Percentiles rank a stretch among this genome's conserved stretches.
Evolutionary conservation across 352 stramenopile genomes (phyloP).

Genomic region (Paralagenidium karlingii): DNA sequence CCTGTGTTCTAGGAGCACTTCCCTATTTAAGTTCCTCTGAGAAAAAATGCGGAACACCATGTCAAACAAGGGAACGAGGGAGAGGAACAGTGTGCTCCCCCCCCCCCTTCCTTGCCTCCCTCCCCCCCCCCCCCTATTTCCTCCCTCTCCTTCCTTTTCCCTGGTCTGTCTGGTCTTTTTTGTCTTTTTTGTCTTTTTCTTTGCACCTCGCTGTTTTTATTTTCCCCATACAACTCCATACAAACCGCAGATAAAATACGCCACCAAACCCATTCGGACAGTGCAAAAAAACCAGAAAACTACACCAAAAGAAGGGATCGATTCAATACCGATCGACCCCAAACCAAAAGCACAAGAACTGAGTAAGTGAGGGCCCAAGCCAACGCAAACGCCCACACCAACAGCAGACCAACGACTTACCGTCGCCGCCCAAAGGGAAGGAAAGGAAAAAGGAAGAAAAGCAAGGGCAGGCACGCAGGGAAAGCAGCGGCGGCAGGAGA

Average conservation of each 20-base stretch:
- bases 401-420: no score
- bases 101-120: constrained; percentile 1
- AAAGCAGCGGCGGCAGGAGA: no score
- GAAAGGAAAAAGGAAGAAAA: no score
- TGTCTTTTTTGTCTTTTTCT: background rate
- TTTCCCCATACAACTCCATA: background rate
- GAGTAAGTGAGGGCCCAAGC: no score
- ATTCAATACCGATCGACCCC: background rate
- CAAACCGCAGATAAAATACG: background rate
- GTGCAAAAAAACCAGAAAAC: background rate
- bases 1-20: no score
- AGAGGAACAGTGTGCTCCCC: background rate
- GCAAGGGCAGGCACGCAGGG: no score
- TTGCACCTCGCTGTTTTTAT: background rate
- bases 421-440: no score
- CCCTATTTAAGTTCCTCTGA: no score
- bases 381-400: no score
- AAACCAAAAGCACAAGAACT: no score
- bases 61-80: no score
- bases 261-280: background rate
- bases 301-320: background rate
- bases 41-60: no score
- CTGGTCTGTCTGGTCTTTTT: background rate
- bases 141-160: background rate
- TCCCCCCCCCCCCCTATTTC: background rate